Conservation (phyloP, 2,329 filamentous ascomycete species). For the Ophiocordyceps unilateralis region DNA sequence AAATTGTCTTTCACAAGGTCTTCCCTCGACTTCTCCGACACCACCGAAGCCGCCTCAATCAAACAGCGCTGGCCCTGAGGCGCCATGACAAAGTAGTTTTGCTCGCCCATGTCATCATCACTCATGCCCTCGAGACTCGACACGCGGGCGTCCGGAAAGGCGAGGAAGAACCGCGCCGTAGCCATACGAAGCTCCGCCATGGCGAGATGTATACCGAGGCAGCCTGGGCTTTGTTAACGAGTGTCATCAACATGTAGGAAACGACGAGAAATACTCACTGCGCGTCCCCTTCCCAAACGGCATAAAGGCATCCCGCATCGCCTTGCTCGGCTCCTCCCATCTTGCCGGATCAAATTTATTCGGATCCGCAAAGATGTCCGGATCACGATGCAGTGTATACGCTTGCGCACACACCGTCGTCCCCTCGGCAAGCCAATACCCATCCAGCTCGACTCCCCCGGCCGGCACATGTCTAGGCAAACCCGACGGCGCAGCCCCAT, state of each 20-base stretch:
- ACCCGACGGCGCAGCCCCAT: conserved; percentile 19
- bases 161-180: conserved; percentile 30
- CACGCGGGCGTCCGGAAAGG: conserved; percentile 17
- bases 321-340: conserved; percentile 16
- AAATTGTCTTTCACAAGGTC: background rate
- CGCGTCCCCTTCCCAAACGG: conserved; percentile 33
- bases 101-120: conserved; percentile 16
- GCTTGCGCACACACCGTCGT: conserved; percentile 21
- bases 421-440: conserved; percentile 20
- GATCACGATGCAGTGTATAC: conserved; percentile 26
- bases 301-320: conserved; percentile 28
- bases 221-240: conserved; percentile 12
- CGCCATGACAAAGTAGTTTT: conserved; percentile 12
- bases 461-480: conserved; percentile 22
- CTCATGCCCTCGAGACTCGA: conserved; percentile 14
- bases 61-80: conserved; percentile 13
- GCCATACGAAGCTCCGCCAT: conserved; percentile 34
- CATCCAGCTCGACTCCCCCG: conserved; percentile 20
- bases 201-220: conserved; percentile 40
- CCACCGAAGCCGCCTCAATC: conserved; percentile 1
- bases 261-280: conserved; percentile 8
- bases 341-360: conserved; percentile 14
- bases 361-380: conserved; percentile 13
- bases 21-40: background rate
- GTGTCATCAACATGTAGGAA: background rate